Evolutionary conservation across 148 eudicot species (phyloP).

Genomic region (Suaeda aralocaspica): DNA sequence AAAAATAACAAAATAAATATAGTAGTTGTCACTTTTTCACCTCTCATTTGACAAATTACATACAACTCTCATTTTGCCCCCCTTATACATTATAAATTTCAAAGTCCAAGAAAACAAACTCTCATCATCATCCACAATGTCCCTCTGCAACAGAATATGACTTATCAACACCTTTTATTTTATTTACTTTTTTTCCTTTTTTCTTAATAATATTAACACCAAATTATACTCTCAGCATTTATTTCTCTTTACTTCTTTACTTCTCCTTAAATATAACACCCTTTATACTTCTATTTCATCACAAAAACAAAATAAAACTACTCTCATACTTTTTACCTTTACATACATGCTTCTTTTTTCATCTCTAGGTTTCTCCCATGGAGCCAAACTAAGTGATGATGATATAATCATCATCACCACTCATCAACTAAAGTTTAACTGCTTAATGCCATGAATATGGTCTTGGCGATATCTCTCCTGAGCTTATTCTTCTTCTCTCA

Average conservation of each 20-base stretch:
- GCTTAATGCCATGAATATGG: constrained; percentile 20
- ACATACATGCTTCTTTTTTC: constrained; percentile 14
- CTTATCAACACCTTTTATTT: constrained; percentile 42
- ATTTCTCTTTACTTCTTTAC: constrained; percentile 17
- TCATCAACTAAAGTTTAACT: not conserved
- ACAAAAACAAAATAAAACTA: too few relatives aligned
- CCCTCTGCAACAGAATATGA: constrained; percentile 55
- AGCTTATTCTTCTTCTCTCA: constrained; percentile 50
- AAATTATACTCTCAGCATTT: constrained; percentile 33
- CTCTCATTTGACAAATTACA: not conserved
- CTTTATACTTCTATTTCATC: not conserved
- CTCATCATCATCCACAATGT: constrained; percentile 47
- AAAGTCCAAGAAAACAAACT: constrained; percentile 50
- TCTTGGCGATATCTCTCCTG: constrained; percentile 61
- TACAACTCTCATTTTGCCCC: not conserved
- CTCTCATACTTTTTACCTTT: not conserved
- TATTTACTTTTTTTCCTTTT: too few relatives aligned
- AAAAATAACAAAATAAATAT: too few relatives aligned
- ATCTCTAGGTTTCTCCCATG: constrained; percentile 27
- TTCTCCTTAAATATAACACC: constrained; percentile 22
- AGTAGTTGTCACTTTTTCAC: too few relatives aligned
- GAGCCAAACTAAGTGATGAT: constrained; percentile 17
- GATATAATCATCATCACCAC: not conserved
- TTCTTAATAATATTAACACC: constrained; percentile 23
- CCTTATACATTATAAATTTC: constrained; percentile 2